Evolutionary conservation across 108 stramenopile genomes (phyloP).

Genomic region (Cyclostephanos invisitatus): DNA sequence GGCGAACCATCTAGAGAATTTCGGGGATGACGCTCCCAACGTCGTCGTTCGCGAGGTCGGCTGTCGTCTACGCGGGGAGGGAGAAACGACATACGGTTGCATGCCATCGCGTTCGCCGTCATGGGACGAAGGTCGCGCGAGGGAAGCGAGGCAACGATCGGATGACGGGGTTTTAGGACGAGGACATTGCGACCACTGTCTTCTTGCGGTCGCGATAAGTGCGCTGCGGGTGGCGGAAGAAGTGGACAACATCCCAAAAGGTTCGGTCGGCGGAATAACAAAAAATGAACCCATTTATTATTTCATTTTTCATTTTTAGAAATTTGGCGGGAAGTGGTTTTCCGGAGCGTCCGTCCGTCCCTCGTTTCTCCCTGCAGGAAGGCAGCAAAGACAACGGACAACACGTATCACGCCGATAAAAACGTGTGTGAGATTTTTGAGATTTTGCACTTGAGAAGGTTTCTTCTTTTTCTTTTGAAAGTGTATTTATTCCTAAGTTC

Average conservation of each 20-base stretch:
- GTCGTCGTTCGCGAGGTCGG: conserved; percentile 3
- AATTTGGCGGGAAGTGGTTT: no score
- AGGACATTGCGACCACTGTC: conserved; percentile 6
- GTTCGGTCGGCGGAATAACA: neutral
- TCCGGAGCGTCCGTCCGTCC: neutral
- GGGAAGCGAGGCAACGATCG: conserved; percentile 11
- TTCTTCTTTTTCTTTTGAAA: no score
- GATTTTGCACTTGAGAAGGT: no score
- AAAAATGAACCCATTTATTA: no score
- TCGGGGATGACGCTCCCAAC: conserved; percentile 8
- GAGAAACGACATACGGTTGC: neutral
- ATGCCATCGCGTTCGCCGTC: neutral
- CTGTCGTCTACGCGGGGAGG: neutral
- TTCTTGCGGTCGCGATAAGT: conserved; percentile 6
- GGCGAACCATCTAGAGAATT: conserved; percentile 32
- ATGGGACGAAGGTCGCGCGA: conserved; percentile 3
- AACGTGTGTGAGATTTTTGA: no score
- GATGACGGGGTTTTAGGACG: conserved; percentile 4
- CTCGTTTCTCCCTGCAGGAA: neutral
- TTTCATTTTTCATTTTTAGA: no score
- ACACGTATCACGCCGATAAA: no score
- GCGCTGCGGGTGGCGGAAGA: conserved; percentile 8
- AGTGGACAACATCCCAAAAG: conserved; percentile 7
- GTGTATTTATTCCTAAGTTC: no score
- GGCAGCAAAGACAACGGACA: no score